Evolutionary conservation across 2,329 filamentous ascomycete genomes (phyloP).

Genomic region (Thyridium curvatum): DNA sequence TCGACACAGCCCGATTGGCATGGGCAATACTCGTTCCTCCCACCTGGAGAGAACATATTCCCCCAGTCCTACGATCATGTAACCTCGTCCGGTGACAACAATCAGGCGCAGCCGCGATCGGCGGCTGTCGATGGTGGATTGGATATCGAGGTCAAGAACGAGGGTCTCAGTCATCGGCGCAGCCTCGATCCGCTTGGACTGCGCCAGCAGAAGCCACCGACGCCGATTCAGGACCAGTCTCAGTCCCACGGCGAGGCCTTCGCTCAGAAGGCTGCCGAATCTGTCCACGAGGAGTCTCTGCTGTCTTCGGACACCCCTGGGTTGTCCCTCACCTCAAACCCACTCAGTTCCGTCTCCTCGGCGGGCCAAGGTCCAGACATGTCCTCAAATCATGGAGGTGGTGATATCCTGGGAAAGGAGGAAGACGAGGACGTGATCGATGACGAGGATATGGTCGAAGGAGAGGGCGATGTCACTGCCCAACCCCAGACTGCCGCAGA

Average conservation of each 20-base stretch:
- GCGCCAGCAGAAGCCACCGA: constrained; percentile 31
- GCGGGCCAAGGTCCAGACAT: constrained; percentile 25
- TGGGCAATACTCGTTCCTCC: constrained; percentile 45
- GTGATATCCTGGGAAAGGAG: constrained; percentile 28
- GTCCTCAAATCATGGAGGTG: constrained; percentile 23
- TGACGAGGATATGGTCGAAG: constrained; percentile 52
- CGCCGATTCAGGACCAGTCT: constrained; percentile 27
- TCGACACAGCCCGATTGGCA: constrained; percentile 52
- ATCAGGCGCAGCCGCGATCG: constrained; percentile 24
- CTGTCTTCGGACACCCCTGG: constrained; percentile 30
- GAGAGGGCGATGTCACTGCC: constrained; percentile 33
- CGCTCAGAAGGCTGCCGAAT: constrained; percentile 27
- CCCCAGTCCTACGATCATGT: constrained; percentile 37
- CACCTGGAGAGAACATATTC: constrained; percentile 38
- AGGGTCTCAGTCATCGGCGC: constrained; percentile 25
- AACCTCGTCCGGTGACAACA: constrained; percentile 24
- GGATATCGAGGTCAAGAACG: constrained; percentile 61
- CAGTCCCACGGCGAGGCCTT: constrained; percentile 24
- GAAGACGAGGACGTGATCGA: constrained; percentile 47
- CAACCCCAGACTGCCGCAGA: constrained; percentile 49
- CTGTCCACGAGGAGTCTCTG: constrained; percentile 30
- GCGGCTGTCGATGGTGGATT: constrained; percentile 38
- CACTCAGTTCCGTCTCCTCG: constrained; percentile 31
- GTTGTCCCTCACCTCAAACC: constrained; percentile 29
- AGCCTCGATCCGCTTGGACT: constrained; percentile 33